These are phyloP conservation scores for Microbotryum silenes-acaulis DNA, from an alignment of 1,284 basidiomycete genomes.

Conservation along the genomic window DNA sequence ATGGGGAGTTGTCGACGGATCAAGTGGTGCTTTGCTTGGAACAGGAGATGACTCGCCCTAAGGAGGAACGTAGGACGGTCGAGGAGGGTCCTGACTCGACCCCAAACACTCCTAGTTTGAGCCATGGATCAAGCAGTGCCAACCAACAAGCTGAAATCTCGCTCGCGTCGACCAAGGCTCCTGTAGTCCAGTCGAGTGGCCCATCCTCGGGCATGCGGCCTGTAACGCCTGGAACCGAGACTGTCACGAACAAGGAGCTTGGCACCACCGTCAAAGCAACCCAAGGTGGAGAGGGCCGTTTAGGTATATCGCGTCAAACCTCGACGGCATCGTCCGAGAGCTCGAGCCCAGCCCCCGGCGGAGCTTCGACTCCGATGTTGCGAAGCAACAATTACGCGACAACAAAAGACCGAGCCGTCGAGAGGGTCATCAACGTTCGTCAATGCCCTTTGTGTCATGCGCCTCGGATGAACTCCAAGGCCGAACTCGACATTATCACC, in stretches of 20 bases:
- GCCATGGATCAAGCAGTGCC: too few species aligned
- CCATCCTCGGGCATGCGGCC: slow-evolving; percentile 20
- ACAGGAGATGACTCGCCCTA: slow-evolving; percentile 62
- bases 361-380: neutral
- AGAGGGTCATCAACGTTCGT: slow-evolving; percentile 79
- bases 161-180: too few species aligned
- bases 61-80: slow-evolving; percentile 50
- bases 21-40: slow-evolving; percentile 71
- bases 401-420: slow-evolving; percentile 44
- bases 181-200: slow-evolving; percentile 2
- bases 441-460: slow-evolving; percentile 90
- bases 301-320: neutral
- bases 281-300: neutral
- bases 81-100: neutral
- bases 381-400: slow-evolving; percentile 35
- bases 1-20: slow-evolving; percentile 59
- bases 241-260: slow-evolving; percentile 18
- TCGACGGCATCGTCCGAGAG: slow-evolving; percentile 7
- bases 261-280: slow-evolving; percentile 18
- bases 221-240: slow-evolving; percentile 13
- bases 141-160: too few species aligned
- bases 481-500: slow-evolving; percentile 53
- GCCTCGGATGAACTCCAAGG: slow-evolving; percentile 71
- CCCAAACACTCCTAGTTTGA: neutral
- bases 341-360: neutral